Evolutionary conservation across 2,329 filamentous ascomycete species (phyloP).

Genomic region (Nemania abortiva): DNA sequence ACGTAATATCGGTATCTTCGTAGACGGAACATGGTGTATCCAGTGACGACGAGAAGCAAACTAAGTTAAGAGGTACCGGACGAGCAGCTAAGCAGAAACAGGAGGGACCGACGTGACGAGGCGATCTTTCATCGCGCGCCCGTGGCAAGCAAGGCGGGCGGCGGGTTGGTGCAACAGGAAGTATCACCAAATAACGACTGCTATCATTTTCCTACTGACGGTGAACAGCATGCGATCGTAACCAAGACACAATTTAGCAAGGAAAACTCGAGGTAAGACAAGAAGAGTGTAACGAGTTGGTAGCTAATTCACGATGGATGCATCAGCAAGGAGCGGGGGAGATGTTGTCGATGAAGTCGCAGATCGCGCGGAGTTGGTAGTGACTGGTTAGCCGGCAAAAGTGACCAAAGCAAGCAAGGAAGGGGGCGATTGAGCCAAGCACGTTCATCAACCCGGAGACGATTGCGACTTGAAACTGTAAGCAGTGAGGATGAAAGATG

Average conservation of each 20-base stretch:
- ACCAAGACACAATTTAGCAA: slow-evolving; percentile 12
- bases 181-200: slow-evolving; percentile 21
- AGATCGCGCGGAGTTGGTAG: slow-evolving; percentile 21
- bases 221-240: slow-evolving; percentile 16
- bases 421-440: slow-evolving; percentile 9
- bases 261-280: not conserved
- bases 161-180: slow-evolving; percentile 21
- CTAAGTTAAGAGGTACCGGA: not conserved
- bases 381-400: slow-evolving; percentile 13
- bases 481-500: slow-evolving; percentile 3
- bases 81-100: slow-evolving; percentile 12
- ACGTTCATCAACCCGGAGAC: slow-evolving; percentile 10
- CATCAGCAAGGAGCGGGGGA: not conserved
- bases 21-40: slow-evolving; percentile 45
- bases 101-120: slow-evolving; percentile 15
- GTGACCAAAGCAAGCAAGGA: not conserved
- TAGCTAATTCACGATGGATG: slow-evolving; percentile 7
- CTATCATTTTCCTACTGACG: slow-evolving; percentile 35
- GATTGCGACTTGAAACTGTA: not conserved
- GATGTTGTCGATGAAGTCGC: slow-evolving; percentile 15
- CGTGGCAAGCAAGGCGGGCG: not conserved
- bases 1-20: slow-evolving; percentile 50
- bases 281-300: not conserved
- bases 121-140: slow-evolving; percentile 22
- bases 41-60: slow-evolving; percentile 13